Percentiles rank a stretch among this genome's conserved stretches.
Evolutionary conservation across 2,329 filamentous ascomycete species (phyloP).

Genomic region (Bretziella fagacearum): DNA sequence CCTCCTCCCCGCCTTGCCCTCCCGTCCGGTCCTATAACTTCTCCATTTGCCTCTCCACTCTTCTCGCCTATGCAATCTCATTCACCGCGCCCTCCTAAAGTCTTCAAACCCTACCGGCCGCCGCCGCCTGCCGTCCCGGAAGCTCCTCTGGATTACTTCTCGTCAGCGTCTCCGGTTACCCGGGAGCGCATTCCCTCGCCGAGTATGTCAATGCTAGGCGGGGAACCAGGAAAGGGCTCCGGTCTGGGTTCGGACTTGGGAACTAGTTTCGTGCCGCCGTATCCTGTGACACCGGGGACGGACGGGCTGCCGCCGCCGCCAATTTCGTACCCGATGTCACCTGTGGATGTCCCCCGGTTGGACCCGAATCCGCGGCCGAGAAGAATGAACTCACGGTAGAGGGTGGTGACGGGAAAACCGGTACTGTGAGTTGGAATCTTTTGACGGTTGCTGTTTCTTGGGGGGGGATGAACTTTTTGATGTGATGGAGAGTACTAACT

Average conservation of each 20-base stretch:
- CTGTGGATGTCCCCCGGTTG: conserved; percentile 1
- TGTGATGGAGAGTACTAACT: no score
- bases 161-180: conserved; percentile 6
- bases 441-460: no score
- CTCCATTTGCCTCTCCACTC: conserved; percentile 1
- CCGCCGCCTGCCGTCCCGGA: conserved; percentile 4
- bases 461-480: no score
- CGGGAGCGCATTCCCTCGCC: background rate
- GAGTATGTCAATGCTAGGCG: no score
- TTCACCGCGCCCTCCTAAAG: conserved; percentile 8
- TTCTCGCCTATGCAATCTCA: conserved; percentile 2
- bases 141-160: conserved; percentile 13
- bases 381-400: background rate
- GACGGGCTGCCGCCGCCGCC: conserved; percentile 13
- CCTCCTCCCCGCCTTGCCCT: background rate
- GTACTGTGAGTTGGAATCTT: no score
- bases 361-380: conserved; percentile 6
- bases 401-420: no score
- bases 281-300: conserved; percentile 13
- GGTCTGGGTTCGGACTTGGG: no score
- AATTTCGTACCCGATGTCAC: conserved; percentile 7
- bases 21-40: background rate
- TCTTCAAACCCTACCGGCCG: conserved; percentile 13
- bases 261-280: conserved; percentile 9
- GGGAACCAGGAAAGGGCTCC: no score